These are phyloP conservation scores for Aegilops umbellulata DNA, from an alignment of 176 grass and related monocot genomes.

Conservation along the genomic window DNA sequence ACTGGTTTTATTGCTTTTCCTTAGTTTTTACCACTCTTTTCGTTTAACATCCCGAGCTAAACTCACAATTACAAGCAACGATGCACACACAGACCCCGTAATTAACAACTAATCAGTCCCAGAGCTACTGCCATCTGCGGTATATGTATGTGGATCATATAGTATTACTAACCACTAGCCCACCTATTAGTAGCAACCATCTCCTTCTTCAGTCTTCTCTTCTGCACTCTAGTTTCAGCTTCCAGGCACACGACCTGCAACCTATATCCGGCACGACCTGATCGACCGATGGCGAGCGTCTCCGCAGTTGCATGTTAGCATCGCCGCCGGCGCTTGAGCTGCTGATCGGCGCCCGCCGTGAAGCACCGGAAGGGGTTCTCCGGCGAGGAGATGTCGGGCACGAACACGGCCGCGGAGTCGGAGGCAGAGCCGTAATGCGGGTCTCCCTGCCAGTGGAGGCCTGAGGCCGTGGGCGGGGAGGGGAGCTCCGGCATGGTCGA, in stretches of 20 bases:
- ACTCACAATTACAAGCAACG: background rate
- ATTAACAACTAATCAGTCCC: background rate
- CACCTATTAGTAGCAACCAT: background rate
- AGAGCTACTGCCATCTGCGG: background rate
- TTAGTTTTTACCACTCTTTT: background rate
- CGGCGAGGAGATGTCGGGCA: slow-evolving; percentile 63
- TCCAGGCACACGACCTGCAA: background rate
- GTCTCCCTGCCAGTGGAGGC: slow-evolving; percentile 63
- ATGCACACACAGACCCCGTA: background rate
- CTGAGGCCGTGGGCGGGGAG: slow-evolving; percentile 65
- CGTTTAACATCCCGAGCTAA: background rate
- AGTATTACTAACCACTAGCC: background rate
- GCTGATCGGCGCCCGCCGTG: background rate
- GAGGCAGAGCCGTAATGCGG: background rate
- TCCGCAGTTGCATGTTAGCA: background rate
- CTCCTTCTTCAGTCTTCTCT: background rate
- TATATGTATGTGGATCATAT: background rate
- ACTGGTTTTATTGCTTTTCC: background rate
- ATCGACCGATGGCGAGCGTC: background rate
- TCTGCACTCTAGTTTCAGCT: slow-evolving; percentile 8
- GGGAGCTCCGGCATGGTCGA: slow-evolving; percentile 64
- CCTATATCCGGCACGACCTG: background rate
- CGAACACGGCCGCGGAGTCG: slow-evolving; percentile 16
- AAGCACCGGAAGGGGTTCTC: slow-evolving; percentile 47
- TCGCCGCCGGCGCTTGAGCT: slow-evolving; percentile 46